phyloP scores from a whole-genome alignment of 345 rosid species.

The Hypericum perforatum region DNA sequence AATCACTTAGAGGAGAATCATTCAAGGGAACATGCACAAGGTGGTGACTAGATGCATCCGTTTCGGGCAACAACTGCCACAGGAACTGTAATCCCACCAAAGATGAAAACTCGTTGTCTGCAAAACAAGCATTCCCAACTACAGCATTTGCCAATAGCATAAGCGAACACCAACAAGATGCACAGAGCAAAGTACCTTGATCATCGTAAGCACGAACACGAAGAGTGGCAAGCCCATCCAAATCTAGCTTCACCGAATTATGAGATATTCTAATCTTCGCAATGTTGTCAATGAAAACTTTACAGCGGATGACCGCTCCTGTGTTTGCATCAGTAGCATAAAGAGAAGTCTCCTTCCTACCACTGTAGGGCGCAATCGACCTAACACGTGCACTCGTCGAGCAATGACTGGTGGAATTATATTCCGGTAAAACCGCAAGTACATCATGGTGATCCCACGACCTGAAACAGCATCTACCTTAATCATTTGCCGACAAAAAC shows the following conservation, averaged over 20 bases:
- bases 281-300: conserved; percentile 82
- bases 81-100: conserved; percentile 81
- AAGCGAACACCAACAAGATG: too few species aligned
- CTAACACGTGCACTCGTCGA: conserved; percentile 74
- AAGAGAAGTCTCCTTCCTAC: conserved; percentile 86
- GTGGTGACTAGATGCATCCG: conserved; percentile 48
- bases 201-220: conserved; percentile 80
- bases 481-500: too few species aligned
- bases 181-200: conserved; percentile 40
- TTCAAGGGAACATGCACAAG: conserved; percentile 85
- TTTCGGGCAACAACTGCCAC: conserved; percentile 71
- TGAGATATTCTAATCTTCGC: conserved; percentile 90
- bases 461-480: conserved; percentile 28
- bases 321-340: conserved; percentile 74
- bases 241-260: conserved; percentile 79
- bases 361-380: conserved; percentile 63
- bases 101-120: conserved; percentile 88
- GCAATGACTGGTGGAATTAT: conserved; percentile 64
- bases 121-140: conserved; percentile 2
- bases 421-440: conserved; percentile 73
- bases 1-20: conserved; percentile 88
- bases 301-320: conserved; percentile 89
- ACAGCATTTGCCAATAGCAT: too few species aligned
- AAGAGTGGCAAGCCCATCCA: conserved; percentile 91
- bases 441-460: conserved; percentile 96